Evolutionary conservation across 2,329 filamentous ascomycete genomes (phyloP), one percentile per base, ranked within the genome.

Genomic region (Fusarium hainanense): DNA sequence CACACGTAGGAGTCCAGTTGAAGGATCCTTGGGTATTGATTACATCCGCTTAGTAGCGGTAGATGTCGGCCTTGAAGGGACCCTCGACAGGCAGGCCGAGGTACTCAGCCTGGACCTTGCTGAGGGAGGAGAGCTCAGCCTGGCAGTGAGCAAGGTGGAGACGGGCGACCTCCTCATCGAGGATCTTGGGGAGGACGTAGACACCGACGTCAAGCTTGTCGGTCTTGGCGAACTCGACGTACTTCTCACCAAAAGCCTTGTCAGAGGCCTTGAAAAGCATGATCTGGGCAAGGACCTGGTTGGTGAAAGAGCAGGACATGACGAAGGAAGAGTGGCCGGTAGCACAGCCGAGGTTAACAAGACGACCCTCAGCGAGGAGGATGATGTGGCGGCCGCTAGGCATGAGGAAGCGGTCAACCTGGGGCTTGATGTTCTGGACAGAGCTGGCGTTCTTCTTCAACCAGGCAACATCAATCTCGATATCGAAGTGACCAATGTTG

Each of bases 401-500:
- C 93, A 99, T 96, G 77, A 92, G 87, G 92, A 90, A 99, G 82
- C 96, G 94, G 89, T 99, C 96, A 79, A 99, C 96, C 88, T 99
- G 96, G 80, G 96, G 95, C 92, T 99, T 99, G 90, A 99, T 98
- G 91, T 96, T 97, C 88, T 95, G 92, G 74, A 95, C 92, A 79
- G 91, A 94, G 84, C 90, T 89, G 82, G 95, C 92, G 86, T 97
- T 98, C 85, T 90, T 90, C 93, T 98, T 98, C 84, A 99, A 88
- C 96, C 96, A 99, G 75, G 96, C 96, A 85, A 99, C 96, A 83
- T 99, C 96, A 78, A 99, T 99, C 88, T 99, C 96, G 78, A 98
- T 97, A 83, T 99, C 95, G 85, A 99, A 99, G 89, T 99, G 95
- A 82, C 95, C 95, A 85, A 99, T 99, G 90, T 99, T 99, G 94